These are phyloP conservation scores for Nannochloropsis salina DNA, from an alignment of 108 stramenopile species.

Conservation along the genomic window DNA sequence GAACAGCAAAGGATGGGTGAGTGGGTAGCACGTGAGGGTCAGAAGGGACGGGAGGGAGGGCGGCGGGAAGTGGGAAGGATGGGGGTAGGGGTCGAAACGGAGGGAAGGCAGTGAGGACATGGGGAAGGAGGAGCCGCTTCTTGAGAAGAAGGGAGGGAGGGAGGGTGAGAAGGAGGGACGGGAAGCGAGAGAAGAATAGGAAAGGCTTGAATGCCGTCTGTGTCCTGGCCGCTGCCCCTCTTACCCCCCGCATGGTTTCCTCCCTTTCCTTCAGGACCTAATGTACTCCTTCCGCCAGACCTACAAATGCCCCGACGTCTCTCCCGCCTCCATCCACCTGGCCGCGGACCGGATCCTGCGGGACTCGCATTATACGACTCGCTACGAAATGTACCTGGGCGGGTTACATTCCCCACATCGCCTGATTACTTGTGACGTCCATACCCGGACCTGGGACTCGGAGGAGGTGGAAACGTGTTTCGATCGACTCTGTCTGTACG, in stretches of 20 bases:
- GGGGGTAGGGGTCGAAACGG: no score
- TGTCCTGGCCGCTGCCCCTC: not conserved
- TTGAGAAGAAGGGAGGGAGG: no score
- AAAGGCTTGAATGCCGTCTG: not conserved
- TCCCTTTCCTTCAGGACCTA: not conserved
- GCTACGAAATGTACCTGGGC: not conserved
- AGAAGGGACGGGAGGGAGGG: not conserved
- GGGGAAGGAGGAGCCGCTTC: not conserved
- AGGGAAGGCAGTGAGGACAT: not conserved
- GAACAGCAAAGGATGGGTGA: not conserved
- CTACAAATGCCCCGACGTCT: not conserved
- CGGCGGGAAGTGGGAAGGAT: no score
- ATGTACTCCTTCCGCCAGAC: slow-evolving; percentile 11
- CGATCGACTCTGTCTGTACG: not conserved
- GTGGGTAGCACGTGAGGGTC: not conserved
- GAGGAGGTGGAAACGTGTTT: slow-evolving; percentile 11
- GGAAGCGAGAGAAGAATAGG: not conserved
- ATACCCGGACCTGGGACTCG: slow-evolving; percentile 3
- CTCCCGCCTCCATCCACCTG: not conserved
- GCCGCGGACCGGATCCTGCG: not conserved
- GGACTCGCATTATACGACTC: not conserved
- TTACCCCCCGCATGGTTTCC: not conserved
- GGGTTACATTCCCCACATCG: slow-evolving; percentile 9
- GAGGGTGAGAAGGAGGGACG: not conserved
- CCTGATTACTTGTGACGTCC: not conserved